Base-by-base conservation (phyloP, 495 filamentous ascomycete genomes). In the Darksidea phi region DNA sequence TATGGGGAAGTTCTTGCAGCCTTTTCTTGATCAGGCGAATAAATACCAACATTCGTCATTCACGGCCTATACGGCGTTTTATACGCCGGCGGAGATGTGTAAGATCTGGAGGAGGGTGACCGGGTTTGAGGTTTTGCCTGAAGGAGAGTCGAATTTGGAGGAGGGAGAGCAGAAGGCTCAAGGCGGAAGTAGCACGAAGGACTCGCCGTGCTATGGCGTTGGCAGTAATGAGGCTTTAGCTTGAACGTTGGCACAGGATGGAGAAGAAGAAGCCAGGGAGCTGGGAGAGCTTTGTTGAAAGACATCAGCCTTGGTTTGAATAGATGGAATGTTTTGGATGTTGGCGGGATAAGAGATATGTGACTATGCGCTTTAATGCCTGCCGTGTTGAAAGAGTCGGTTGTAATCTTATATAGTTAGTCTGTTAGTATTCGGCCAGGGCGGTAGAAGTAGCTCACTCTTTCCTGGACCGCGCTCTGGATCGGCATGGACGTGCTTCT, bases 191-290 rank as follows among this genome's bases (percentile, higher is more conserved):
- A 34, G 18, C 15, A 36, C 1, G 21, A 12, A 32, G 8, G 45
- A 58, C 12, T 49, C 23, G 20, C 13, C 11, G 21, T 58, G 51
- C 34, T 58, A 58, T 25, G 55, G 55, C 20, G 10, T 15, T 17
- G 52, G 21, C 8, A 18, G 37, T 32, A 25, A 38, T n/a, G 34
- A 47, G 52, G n/a, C 11, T 2, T 32, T 55, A n/a, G 34, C 46
- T 5, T 55, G 52, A 34, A 41, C 52, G n/a, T 25, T 43, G 23
- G 8, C 21, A 12, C 52, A 55, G n/a, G 28, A 32, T 32, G 52
- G 34, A 21, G 38, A 20, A 21, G 38, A 20, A 21, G n/a, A n/a
- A 18, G 28, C 37, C 37, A 6, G 41, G 7, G 7, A 41, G 26
- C 6, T 43, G 28, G 52, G 52, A 55, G 32, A 23, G 23, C 2